These are phyloP conservation scores for Heritiera littoralis DNA, from an alignment of 345 rosid species.

Conservation along the genomic window DNA sequence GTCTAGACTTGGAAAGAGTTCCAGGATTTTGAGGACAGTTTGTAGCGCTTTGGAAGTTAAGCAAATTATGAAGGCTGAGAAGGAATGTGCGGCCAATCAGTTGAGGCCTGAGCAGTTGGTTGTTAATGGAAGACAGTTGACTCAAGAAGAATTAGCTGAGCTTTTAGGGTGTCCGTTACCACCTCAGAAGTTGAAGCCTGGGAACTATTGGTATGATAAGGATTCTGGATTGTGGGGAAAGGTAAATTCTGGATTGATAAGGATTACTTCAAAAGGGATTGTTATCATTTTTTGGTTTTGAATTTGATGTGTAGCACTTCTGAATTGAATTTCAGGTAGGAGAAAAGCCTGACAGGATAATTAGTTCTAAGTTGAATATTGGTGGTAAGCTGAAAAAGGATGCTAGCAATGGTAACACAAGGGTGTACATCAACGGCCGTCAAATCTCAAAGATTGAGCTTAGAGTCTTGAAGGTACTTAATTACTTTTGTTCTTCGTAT, in stretches of 20 bases:
- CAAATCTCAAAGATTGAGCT: conserved; percentile 59
- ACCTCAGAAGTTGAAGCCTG: conserved; percentile 53
- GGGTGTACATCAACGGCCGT: conserved; percentile 66
- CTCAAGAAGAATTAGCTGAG: conserved; percentile 54
- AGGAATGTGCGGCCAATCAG: conserved; percentile 60
- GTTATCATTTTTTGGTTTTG: background rate
- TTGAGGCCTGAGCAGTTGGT: conserved; percentile 59
- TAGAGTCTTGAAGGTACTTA: conserved; percentile 46
- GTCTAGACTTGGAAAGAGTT: conserved; percentile 47
- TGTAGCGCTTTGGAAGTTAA: conserved; percentile 53
- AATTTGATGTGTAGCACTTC: background rate
- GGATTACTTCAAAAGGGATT: conserved; percentile 2
- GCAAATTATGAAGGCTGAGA: conserved; percentile 69
- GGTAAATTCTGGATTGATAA: conserved; percentile 39
- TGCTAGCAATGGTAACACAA: conserved; percentile 62
- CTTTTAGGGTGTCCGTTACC: conserved; percentile 41
- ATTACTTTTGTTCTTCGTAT: background rate
- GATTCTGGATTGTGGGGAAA: conserved; percentile 64
- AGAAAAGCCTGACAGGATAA: conserved; percentile 61
- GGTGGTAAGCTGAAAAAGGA: conserved; percentile 49
- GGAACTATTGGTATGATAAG: conserved; percentile 64
- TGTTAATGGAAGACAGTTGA: conserved; percentile 56
- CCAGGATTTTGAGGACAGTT: conserved; percentile 44
- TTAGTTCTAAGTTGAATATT: conserved; percentile 55
- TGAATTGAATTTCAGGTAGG: conserved; percentile 49